These are phyloP conservation scores for Termitomyces sp. DNA, from an alignment of 768 basidiomycete species.

Conservation along the genomic window DNA sequence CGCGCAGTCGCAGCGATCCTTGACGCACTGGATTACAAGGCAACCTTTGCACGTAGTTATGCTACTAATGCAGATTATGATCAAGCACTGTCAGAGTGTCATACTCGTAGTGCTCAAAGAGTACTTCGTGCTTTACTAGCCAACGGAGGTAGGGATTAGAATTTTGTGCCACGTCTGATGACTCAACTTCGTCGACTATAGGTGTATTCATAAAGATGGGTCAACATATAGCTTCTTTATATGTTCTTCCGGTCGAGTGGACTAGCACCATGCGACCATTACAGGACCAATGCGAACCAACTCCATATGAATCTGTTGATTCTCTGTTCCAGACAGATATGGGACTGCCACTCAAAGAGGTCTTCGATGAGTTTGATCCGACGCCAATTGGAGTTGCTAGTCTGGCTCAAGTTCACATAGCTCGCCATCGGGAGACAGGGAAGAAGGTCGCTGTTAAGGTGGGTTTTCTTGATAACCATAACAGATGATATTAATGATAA, in stretches of 20 bases:
- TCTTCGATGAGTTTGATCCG: slow-evolving; percentile 85
- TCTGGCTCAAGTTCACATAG: slow-evolving; percentile 93
- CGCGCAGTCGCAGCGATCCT: slow-evolving; percentile 53
- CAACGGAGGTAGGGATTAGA: slow-evolving; percentile 64
- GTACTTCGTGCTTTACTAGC: slow-evolving; percentile 80
- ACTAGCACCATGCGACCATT: slow-evolving; percentile 48
- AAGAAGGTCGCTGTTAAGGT: slow-evolving; percentile 85
- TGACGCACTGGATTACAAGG: slow-evolving; percentile 69
- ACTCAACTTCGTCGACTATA: slow-evolving; percentile 16
- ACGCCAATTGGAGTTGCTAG: slow-evolving; percentile 93
- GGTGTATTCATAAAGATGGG: slow-evolving; percentile 88
- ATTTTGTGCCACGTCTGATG: slow-evolving; percentile 5
- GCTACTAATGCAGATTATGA: slow-evolving; percentile 42
- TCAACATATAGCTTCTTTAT: slow-evolving; percentile 75
- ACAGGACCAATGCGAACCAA: slow-evolving; percentile 93
- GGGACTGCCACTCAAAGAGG: slow-evolving; percentile 60
- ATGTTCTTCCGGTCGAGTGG: slow-evolving; percentile 50
- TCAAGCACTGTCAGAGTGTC: slow-evolving; percentile 69
- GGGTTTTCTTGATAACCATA: slow-evolving; percentile 6
- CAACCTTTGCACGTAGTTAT: slow-evolving; percentile 53
- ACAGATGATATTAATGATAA: background rate
- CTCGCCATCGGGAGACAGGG: slow-evolving; percentile 63
- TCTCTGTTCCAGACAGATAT: slow-evolving; percentile 76
- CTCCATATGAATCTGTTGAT: slow-evolving; percentile 73
- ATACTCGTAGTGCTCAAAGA: slow-evolving; percentile 74